These are phyloP conservation scores for Emericellopsis cladophorae DNA, from an alignment of 2,329 filamentous ascomycete genomes.

Conservation along the genomic window DNA sequence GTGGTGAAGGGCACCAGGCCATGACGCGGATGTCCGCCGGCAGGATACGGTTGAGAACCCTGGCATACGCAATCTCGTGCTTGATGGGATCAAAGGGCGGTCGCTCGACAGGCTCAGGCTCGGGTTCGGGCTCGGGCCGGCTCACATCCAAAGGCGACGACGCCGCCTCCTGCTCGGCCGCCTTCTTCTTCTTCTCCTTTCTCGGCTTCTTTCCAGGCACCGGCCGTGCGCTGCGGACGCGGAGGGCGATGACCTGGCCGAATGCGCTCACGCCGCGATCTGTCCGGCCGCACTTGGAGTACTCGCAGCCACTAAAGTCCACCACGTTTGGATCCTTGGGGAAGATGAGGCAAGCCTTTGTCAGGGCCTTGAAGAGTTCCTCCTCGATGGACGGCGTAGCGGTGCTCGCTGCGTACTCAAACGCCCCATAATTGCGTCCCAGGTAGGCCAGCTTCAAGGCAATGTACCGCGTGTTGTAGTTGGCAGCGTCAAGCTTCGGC, in stretches of 20 bases:
- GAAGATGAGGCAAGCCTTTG: slow-evolving; percentile 70
- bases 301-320: slow-evolving; percentile 75
- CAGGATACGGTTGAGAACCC: slow-evolving; percentile 74
- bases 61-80: slow-evolving; percentile 76
- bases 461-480: slow-evolving; percentile 72
- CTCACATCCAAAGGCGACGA: slow-evolving; percentile 5
- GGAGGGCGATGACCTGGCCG: slow-evolving; percentile 80
- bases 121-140: slow-evolving; percentile 2
- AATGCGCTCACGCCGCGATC: slow-evolving; percentile 93
- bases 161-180: slow-evolving; percentile 7
- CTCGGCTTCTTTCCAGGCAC: slow-evolving; percentile 19
- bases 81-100: slow-evolving; percentile 48
- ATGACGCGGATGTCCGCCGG: slow-evolving; percentile 82
- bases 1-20: slow-evolving; percentile 82
- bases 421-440: slow-evolving; percentile 83
- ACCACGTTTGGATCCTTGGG: slow-evolving; percentile 51
- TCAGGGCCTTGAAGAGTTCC: slow-evolving; percentile 82
- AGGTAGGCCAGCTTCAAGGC: slow-evolving; percentile 91
- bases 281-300: slow-evolving; percentile 90
- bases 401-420: slow-evolving; percentile 71
- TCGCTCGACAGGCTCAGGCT: slow-evolving; percentile 6
- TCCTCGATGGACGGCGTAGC: slow-evolving; percentile 77
- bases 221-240: slow-evolving; percentile 69
- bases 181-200: slow-evolving; percentile 9
- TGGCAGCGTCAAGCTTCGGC: slow-evolving; percentile 49